phyloP scores from a whole-genome alignment of 2,329 filamentous ascomycete genomes.

The Setomelanomma holmii region DNA sequence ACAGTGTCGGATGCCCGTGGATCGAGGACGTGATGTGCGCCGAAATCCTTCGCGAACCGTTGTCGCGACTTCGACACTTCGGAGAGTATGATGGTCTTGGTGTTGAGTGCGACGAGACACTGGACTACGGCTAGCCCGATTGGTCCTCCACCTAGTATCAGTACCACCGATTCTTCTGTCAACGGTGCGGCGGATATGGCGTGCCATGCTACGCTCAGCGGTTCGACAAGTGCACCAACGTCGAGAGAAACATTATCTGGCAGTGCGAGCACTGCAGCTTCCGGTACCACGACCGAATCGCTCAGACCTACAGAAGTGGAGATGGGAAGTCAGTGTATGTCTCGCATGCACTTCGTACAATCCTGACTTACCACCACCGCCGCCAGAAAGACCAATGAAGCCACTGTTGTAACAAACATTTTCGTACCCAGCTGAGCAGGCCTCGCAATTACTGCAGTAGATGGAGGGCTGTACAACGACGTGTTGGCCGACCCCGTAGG shows the following conservation, averaged over 20 bases:
- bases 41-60: slow-evolving; percentile 60
- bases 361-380: too few species aligned
- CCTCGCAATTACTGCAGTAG: slow-evolving; percentile 62
- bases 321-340: too few species aligned
- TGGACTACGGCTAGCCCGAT: slow-evolving; percentile 68
- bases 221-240: slow-evolving; percentile 67
- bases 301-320: too few species aligned
- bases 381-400: slow-evolving; percentile 60
- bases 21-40: slow-evolving; percentile 63
- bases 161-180: slow-evolving; percentile 54
- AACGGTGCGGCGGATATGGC: slow-evolving; percentile 61
- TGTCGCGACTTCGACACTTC: slow-evolving; percentile 62
- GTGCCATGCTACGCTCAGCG: slow-evolving; percentile 70
- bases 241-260: slow-evolving; percentile 62
- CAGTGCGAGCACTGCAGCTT: slow-evolving; percentile 57
- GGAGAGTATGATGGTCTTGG: slow-evolving; percentile 63
- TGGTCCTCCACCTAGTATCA: slow-evolving; percentile 68
- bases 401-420: slow-evolving; percentile 66
- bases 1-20: slow-evolving; percentile 60
- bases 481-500: slow-evolving; percentile 60
- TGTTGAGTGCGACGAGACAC: slow-evolving; percentile 62
- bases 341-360: too few species aligned
- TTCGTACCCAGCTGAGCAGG: slow-evolving; percentile 60
- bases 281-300: slow-evolving; percentile 62
- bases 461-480: slow-evolving; percentile 68